Evolutionary conservation across 805 yeast genomes (phyloP), one percentile per base, ranked within the genome.

Genomic region (Candida dendrica): DNA sequence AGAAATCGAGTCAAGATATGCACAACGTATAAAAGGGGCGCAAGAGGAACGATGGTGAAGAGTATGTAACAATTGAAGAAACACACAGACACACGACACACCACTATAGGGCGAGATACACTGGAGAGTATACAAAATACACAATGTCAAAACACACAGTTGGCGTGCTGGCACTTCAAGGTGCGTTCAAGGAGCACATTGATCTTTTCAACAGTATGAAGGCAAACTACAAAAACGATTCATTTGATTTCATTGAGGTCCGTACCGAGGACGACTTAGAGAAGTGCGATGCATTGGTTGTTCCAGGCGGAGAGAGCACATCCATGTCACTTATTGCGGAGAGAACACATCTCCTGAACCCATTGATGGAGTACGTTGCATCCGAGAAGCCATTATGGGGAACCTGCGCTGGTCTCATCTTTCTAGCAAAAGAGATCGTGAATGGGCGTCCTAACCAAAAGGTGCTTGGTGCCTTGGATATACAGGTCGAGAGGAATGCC

Each of bases 401-500:
- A 0, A 85, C 95, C 1, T 85, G 95, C 60, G 95, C 95, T 3
- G 95, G 95, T 3, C 64, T 85, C 50, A 84, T 85, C 40, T 69
- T 84, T 48, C 64, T 85, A 19, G 72, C 89, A 7, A 66, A 71
- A 42, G 66, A 69, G 37, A 65, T 81, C 31, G 63, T 69, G 14
- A 72, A 76, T 52, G 81, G 78, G 17, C 69, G 70, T 38, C 68
- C 66, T 1, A 71, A 74, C 18, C 83, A 84, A 47, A 63, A 72
- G 43, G 58, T 79, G 3, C 63, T 85, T 34, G 84, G 87, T 1
- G 85, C 83, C 1, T 60, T 85, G 52, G 75, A 78, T 49, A 76
- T 84, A 5, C 66, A 69, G 29, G 86, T 84, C 18, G 70, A 72
- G 38, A 64, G 95, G 42, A 85, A 85, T 56, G 88, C 88, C 1